Percentiles rank a stretch among this genome's conserved stretches.
Conservation (phyloP, 2,329 filamentous ascomycete genomes). For the Paramyrothecium roridum region DNA sequence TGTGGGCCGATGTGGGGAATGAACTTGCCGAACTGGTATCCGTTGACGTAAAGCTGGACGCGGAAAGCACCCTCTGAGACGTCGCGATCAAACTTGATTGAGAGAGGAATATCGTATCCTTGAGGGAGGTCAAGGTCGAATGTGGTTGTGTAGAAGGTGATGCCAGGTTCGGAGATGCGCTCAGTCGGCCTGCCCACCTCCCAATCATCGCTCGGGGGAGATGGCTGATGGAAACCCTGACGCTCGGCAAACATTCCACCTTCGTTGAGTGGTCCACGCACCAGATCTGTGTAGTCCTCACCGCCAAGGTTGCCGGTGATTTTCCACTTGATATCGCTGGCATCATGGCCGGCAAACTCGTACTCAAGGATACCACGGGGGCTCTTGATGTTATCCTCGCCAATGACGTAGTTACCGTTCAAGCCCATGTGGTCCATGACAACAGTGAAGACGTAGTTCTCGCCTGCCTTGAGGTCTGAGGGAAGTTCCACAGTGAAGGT, state of each 20-base stretch:
- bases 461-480: constrained; percentile 43
- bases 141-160: constrained; percentile 52
- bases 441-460: constrained; percentile 59
- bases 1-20: constrained; percentile 68
- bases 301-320: constrained; percentile 61
- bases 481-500: constrained; percentile 53
- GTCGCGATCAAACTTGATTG: constrained; percentile 47
- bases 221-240: constrained; percentile 53
- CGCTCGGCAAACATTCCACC: constrained; percentile 55
- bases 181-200: constrained; percentile 26
- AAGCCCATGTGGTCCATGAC: constrained; percentile 68
- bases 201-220: constrained; percentile 41
- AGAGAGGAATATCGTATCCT: constrained; percentile 53
- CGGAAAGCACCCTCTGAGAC: constrained; percentile 39
- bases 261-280: constrained; percentile 59
- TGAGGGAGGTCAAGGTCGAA: constrained; percentile 51
- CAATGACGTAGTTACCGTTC: constrained; percentile 58
- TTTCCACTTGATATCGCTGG: constrained; percentile 54
- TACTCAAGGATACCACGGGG: constrained; percentile 58
- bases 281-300: constrained; percentile 53
- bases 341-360: constrained; percentile 37
- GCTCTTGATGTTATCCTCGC: constrained; percentile 53
- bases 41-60: constrained; percentile 65
- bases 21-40: constrained; percentile 58
- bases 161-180: constrained; percentile 41